Evolutionary conservation across 139 green algal species (phyloP).

Genomic region (Micractinium conductrix): DNA sequence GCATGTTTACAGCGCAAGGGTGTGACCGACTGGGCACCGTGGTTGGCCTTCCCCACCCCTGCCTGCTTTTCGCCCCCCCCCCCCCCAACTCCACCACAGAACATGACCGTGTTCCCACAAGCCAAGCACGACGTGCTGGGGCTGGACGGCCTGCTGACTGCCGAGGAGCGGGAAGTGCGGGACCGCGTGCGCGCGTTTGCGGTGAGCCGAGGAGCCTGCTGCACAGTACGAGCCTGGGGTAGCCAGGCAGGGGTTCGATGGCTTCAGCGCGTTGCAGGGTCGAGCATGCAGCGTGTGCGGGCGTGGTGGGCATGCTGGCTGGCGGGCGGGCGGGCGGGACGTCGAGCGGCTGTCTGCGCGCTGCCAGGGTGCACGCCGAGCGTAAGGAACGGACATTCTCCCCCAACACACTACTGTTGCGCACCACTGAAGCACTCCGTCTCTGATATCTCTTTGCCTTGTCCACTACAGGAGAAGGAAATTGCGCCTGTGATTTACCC

Average conservation of each 20-base stretch:
- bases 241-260: too few relatives aligned
- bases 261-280: too few relatives aligned
- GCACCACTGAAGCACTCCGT: too few relatives aligned
- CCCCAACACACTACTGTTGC: too few relatives aligned
- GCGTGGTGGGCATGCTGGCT: too few relatives aligned
- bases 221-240: too few relatives aligned
- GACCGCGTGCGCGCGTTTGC: constrained; percentile 74
- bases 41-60: background rate
- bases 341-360: too few relatives aligned
- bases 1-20: background rate
- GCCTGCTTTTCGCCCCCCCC: background rate
- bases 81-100: constrained; percentile 40
- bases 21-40: background rate
- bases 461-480: constrained; percentile 69
- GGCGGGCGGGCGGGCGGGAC: too few relatives aligned
- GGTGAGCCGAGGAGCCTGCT: too few relatives aligned
- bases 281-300: too few relatives aligned
- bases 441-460: background rate
- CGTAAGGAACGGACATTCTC: too few relatives aligned
- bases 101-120: constrained; percentile 70
- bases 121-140: constrained; percentile 71
- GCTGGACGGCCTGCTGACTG: constrained; percentile 76
- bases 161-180: constrained; percentile 69
- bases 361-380: too few relatives aligned
- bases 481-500: constrained; percentile 87